Percentiles rank a stretch among this genome's conserved stretches.
Evolutionary conservation across 306 rosid species (phyloP).

Genomic region (Quercus glauca): DNA sequence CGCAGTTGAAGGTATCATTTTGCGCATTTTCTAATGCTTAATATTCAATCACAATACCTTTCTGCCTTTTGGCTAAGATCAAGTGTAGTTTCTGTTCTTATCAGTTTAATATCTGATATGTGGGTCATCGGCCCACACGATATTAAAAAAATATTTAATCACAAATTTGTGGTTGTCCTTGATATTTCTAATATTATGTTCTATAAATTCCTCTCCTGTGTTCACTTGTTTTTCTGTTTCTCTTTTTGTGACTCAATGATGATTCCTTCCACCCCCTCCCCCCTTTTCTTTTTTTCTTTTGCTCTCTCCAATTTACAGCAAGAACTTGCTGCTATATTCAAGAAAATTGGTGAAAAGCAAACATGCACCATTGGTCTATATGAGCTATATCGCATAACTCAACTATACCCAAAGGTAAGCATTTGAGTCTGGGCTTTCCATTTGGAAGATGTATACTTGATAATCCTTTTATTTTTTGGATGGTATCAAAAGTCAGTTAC

Average conservation of each 20-base stretch:
- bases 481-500: background rate
- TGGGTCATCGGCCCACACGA: too few relatives aligned
- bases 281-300: slow-evolving; percentile 5
- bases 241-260: slow-evolving; percentile 3
- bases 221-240: slow-evolving; percentile 1
- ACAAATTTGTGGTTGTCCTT: background rate
- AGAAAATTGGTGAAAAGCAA: slow-evolving; percentile 99
- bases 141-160: background rate
- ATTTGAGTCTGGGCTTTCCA: background rate
- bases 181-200: background rate
- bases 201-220: background rate
- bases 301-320: slow-evolving; percentile 49
- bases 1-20: slow-evolving; percentile 76
- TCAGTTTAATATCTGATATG: too few relatives aligned
- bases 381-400: slow-evolving; percentile 92
- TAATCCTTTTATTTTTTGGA: background rate
- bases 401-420: slow-evolving; percentile 85
- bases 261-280: slow-evolving; percentile 2
- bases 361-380: slow-evolving; percentile 92
- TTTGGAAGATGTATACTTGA: background rate
- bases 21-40: slow-evolving; percentile 1
- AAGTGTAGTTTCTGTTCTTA: too few relatives aligned
- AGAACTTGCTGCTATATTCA: slow-evolving; percentile 98
- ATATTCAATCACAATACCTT: too few relatives aligned
- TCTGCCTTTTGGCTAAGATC: too few relatives aligned